Base-by-base conservation (phyloP, 2,329 filamentous ascomycete species). In the Neocucurbitaria cava region DNA sequence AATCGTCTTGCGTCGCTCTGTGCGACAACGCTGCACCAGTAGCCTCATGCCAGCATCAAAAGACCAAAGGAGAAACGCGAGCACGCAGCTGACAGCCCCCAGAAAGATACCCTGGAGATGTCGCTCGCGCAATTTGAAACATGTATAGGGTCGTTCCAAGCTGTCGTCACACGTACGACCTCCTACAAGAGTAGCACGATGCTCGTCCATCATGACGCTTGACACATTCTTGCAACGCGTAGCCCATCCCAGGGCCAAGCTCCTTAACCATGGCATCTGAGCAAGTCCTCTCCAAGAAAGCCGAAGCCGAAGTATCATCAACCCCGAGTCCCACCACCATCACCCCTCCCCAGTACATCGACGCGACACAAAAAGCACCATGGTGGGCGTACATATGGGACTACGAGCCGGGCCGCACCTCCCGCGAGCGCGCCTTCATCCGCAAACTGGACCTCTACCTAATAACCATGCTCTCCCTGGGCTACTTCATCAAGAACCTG, bases 341-440 rank as follows among this genome's bases (percentile, higher is more conserved):
- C n/a, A 35, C 33, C 3, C 18, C 17, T 47, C 49, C 15, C 28
- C 35, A 17, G 23, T 31, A 18, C 18, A 44, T 2, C 18, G n/a
- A 11, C 38, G 15, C 52, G 50, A 47, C n/a, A n/a, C n/a, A 35
- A n/a, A 62, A 62, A 15, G 62, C 56, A 13, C 65, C 65, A 17
- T 68, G 65, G 65, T 68, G 58, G 21, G 53, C 63, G 6, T 66
- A 66, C 49, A 57, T 68, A n/a, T 68, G 65, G 65, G 65, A 68
- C 35, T 66, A 65, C 39, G 65, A 68, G n/a, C 65, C 65, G 1
- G 61, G 59, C 20, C 58, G 64, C n/a, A 59, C 60, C 6, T 54
- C 59, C 24, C 55, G 60, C 31, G 66, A 69, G 40, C 58, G 61
- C 30, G 55, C 42, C 2, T 67, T 69, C 26, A 60, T 69, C 3